These are phyloP conservation scores for Euphorbia peplus DNA, from an alignment of 345 rosid species.

Conservation along the genomic window DNA sequence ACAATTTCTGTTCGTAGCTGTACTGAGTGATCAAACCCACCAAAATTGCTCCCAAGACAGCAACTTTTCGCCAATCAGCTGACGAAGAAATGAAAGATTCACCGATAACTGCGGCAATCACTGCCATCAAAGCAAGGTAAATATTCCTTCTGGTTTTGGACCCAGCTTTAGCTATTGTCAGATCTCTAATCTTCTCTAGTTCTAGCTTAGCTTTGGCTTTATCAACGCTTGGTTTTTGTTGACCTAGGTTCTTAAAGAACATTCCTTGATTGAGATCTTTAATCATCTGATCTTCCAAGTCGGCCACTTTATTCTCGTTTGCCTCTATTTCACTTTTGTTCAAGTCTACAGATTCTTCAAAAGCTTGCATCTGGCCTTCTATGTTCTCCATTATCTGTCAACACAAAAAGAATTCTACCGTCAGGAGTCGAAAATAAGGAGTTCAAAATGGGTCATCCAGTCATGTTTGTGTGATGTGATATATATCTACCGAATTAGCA, in stretches of 20 bases:
- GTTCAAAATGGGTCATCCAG: no score
- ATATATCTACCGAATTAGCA: no score
- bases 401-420: conserved; percentile 20
- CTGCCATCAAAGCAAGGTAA: conserved; percentile 66
- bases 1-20: conserved; percentile 59
- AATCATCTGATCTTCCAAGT: conserved; percentile 69
- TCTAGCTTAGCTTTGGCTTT: conserved; percentile 59
- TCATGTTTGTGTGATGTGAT: no score
- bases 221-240: conserved; percentile 47
- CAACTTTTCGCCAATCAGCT: conserved; percentile 80
- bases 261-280: conserved; percentile 71
- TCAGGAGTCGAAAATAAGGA: no score
- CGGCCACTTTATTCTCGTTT: conserved; percentile 56
- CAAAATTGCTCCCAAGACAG: conserved; percentile 80
- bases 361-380: conserved; percentile 80
- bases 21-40: conserved; percentile 66
- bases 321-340: conserved; percentile 60
- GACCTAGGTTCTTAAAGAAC: conserved; percentile 76
- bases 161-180: conserved; percentile 47
- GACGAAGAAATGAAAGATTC: conserved; percentile 55
- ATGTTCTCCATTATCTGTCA: conserved; percentile 80
- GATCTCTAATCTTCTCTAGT: conserved; percentile 44
- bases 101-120: conserved; percentile 46
- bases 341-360: conserved; percentile 70
- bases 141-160: conserved; percentile 59